A percentile compares a stretch with the other conserved stretches of the same genome.
Evolutionary conservation across 2,329 filamentous ascomycete species (phyloP).

Genomic region (Clonostachys chloroleuca): DNA sequence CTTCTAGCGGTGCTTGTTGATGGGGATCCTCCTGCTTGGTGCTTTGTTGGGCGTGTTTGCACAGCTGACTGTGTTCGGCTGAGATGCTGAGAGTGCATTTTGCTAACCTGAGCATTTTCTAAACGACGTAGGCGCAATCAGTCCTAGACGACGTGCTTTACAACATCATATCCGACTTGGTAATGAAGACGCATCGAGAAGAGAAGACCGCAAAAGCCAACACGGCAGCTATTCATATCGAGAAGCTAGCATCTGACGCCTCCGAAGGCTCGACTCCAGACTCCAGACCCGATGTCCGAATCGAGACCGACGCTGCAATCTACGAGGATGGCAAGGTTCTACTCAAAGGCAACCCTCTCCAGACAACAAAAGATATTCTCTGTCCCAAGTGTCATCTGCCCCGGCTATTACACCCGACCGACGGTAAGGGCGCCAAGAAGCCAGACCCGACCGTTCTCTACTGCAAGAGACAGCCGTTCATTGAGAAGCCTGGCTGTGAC

Average conservation of each 20-base stretch:
- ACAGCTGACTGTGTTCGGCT: neutral
- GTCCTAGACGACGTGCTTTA: slow-evolving; percentile 73
- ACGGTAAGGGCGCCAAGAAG: slow-evolving; percentile 61
- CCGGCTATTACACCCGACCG: slow-evolving; percentile 67
- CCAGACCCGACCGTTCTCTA: slow-evolving; percentile 67
- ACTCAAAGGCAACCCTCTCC: slow-evolving; percentile 68
- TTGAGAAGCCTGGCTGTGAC: slow-evolving; percentile 71
- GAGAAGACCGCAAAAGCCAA: slow-evolving; percentile 72
- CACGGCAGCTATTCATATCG: slow-evolving; percentile 59
- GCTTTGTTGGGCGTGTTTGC: neutral
- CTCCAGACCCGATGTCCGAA: slow-evolving; percentile 47
- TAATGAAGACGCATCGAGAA: slow-evolving; percentile 70
- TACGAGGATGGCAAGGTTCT: slow-evolving; percentile 67
- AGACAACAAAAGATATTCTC: slow-evolving; percentile 65
- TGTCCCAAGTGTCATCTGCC: slow-evolving; percentile 74
- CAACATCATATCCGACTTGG: slow-evolving; percentile 72
- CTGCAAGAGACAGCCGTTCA: slow-evolving; percentile 76
- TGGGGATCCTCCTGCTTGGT: slow-evolving; percentile 6
- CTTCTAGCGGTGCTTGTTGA: too few species aligned
- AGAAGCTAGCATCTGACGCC: slow-evolving; percentile 54
- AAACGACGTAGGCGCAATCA: slow-evolving; percentile 44
- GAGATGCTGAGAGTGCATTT: neutral
- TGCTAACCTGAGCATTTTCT: neutral
- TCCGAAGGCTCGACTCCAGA: slow-evolving; percentile 49
- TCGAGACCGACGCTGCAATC: slow-evolving; percentile 63